These are phyloP conservation scores for Camillea tinctor DNA, from an alignment of 2,329 filamentous ascomycete genomes.

Conservation along the genomic window DNA sequence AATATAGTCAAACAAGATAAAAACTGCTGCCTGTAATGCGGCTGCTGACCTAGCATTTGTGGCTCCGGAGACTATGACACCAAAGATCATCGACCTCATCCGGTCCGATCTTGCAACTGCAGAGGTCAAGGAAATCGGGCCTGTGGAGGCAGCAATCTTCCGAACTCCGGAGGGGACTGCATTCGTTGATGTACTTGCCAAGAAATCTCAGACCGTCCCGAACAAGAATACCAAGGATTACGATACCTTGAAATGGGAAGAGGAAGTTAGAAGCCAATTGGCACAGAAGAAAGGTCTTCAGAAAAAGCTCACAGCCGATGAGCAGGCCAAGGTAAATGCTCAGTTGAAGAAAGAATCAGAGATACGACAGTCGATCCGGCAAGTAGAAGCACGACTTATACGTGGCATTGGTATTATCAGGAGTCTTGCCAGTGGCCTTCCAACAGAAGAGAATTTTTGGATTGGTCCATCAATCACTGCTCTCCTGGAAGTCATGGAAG, in stretches of 20 bases:
- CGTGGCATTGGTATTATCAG: constrained; percentile 85
- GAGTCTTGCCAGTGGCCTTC: constrained; percentile 79
- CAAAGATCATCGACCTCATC: constrained; percentile 73
- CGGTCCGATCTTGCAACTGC: constrained; percentile 68
- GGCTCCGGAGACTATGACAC: constrained; percentile 77
- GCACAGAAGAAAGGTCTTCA: constrained; percentile 91
- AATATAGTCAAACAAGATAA: constrained; percentile 44
- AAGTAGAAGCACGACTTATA: constrained; percentile 67
- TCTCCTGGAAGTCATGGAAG: constrained; percentile 71
- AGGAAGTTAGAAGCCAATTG: constrained; percentile 81
- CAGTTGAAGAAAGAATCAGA: constrained; percentile 83
- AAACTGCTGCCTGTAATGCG: constrained; percentile 75
- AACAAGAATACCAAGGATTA: constrained; percentile 95
- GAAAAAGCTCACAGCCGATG: constrained; percentile 87
- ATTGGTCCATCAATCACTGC: constrained; percentile 77
- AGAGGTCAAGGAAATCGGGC: constrained; percentile 71
- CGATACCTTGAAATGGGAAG: constrained; percentile 95
- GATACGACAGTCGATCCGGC: constrained; percentile 71
- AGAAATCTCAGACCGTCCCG: constrained; percentile 68
- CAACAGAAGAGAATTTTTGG: constrained; percentile 87
- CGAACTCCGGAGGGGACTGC: constrained; percentile 83
- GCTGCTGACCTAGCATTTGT: constrained; percentile 93
- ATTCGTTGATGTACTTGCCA: constrained; percentile 88
- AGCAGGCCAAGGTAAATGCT: constrained; percentile 84
- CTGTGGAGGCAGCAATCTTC: constrained; percentile 89